phyloP scores from a whole-genome alignment of 495 filamentous ascomycete species.

The Penicillium pulvis region DNA sequence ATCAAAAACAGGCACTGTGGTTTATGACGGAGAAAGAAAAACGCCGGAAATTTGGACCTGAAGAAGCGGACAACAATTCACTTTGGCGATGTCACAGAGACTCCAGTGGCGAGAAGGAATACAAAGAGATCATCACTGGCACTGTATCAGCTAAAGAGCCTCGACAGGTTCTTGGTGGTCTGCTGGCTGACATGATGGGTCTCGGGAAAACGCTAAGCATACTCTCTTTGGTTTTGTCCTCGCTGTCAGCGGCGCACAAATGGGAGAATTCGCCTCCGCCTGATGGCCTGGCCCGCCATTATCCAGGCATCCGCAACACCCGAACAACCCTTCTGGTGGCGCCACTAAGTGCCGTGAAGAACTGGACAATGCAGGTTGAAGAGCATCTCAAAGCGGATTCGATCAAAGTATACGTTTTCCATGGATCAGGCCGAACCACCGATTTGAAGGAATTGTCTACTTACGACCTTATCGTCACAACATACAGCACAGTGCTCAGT shows the following conservation, averaged over 20 bases:
- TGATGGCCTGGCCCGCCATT: conserved; percentile 29
- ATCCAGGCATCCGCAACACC: conserved; percentile 62
- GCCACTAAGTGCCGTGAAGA: conserved; percentile 84
- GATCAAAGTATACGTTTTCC: conserved; percentile 76
- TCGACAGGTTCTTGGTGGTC: conserved; percentile 74
- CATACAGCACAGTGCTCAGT: conserved; percentile 83
- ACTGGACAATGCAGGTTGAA: conserved; percentile 90
- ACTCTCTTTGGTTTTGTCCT: conserved; percentile 69
- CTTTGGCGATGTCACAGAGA: conserved; percentile 66
- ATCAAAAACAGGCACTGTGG: conserved; percentile 89
- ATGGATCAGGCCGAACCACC: conserved; percentile 72
- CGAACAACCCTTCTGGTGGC: conserved; percentile 87
- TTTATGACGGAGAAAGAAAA: conserved; percentile 87
- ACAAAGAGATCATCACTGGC: conserved; percentile 82
- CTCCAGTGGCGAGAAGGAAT: conserved; percentile 58
- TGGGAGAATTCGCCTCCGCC: conserved; percentile 48
- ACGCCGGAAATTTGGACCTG: conserved; percentile 54
- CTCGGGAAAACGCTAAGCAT: conserved; percentile 93
- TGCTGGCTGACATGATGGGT: conserved; percentile 98
- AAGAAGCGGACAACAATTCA: conserved; percentile 63
- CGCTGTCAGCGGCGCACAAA: conserved; percentile 56
- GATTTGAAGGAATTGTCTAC: conserved; percentile 66
- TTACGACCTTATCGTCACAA: conserved; percentile 87
- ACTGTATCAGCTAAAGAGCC: conserved; percentile 64
- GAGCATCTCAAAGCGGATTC: conserved; percentile 67